Conservation (phyloP, 1,284 basidiomycete species). For the Irpex rosettiformis region DNA sequence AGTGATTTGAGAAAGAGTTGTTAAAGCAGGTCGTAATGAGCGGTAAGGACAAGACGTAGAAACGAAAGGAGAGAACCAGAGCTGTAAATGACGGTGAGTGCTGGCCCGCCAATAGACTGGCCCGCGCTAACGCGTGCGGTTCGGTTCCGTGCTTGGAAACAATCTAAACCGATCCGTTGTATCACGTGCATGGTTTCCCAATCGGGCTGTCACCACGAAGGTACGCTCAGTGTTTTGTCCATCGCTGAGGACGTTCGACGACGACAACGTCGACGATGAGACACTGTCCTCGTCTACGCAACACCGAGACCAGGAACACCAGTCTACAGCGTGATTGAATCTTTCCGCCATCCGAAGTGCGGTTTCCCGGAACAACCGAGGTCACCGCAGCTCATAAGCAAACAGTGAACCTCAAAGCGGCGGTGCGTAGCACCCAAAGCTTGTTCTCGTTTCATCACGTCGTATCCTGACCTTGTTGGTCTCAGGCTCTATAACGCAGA, state of each 20-base stretch:
- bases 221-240: neutral
- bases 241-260: neutral
- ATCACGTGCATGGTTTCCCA: neutral
- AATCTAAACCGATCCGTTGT: neutral
- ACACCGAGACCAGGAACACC: neutral
- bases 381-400: neutral
- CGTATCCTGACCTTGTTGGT: neutral
- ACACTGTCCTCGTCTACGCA: neutral
- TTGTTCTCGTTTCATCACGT: neutral
- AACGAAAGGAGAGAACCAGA: neutral
- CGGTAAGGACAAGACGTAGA: neutral
- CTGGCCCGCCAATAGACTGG: neutral
- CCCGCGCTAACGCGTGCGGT: neutral
- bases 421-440: conserved; percentile 3
- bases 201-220: neutral
- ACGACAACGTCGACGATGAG: neutral
- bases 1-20: neutral
- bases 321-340: conserved; percentile 1
- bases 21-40: neutral
- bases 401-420: neutral
- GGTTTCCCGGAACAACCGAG: conserved; percentile 2
- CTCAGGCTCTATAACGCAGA: neutral
- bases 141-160: neutral
- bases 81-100: neutral
- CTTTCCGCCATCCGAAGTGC: neutral